These are phyloP conservation scores for Aspergillus ustus DNA, from an alignment of 2,329 filamentous ascomycete genomes.

Conservation along the genomic window DNA sequence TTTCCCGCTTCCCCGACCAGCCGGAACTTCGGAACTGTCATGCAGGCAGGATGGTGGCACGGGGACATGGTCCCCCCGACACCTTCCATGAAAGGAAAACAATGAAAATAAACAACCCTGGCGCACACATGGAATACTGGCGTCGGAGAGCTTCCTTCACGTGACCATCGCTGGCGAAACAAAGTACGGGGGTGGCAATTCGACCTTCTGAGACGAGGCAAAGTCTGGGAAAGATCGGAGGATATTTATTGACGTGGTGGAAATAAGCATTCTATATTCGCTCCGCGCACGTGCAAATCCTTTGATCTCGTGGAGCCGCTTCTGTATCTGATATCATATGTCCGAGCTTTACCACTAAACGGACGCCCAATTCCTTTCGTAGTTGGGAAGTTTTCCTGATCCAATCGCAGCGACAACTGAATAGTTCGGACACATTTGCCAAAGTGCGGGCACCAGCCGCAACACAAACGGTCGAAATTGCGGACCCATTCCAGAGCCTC, in stretches of 20 bases:
- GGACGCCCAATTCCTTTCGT: slow-evolving; percentile 19
- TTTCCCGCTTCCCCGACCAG: slow-evolving; percentile 30
- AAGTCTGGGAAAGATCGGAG: neutral
- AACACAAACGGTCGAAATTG: slow-evolving; percentile 11
- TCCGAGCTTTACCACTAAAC: slow-evolving; percentile 21
- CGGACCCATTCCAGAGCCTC: slow-evolving; percentile 11
- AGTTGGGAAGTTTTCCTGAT: slow-evolving; percentile 30
- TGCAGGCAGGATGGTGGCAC: slow-evolving; percentile 25
- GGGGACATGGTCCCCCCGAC: slow-evolving; percentile 17
- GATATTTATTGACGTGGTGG: slow-evolving; percentile 19
- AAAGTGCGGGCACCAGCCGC: neutral
- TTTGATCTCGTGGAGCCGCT: slow-evolving; percentile 10
- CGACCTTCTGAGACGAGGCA: neutral
- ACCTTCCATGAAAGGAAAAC: slow-evolving; percentile 12
- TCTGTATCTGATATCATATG: slow-evolving; percentile 25
- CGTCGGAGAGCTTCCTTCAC: neutral
- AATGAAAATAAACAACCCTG: slow-evolving; percentile 10
- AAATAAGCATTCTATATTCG: slow-evolving; percentile 34
- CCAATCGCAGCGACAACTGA: slow-evolving; percentile 29
- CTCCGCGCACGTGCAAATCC: slow-evolving; percentile 27
- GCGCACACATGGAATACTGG: slow-evolving; percentile 1
- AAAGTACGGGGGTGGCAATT: neutral
- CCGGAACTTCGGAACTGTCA: slow-evolving; percentile 23
- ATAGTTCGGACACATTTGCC: neutral
- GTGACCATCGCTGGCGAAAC: slow-evolving; percentile 3